Evolutionary conservation across 2,329 filamentous ascomycete species (phyloP).

Genomic region (Juglanconis juglandina): DNA sequence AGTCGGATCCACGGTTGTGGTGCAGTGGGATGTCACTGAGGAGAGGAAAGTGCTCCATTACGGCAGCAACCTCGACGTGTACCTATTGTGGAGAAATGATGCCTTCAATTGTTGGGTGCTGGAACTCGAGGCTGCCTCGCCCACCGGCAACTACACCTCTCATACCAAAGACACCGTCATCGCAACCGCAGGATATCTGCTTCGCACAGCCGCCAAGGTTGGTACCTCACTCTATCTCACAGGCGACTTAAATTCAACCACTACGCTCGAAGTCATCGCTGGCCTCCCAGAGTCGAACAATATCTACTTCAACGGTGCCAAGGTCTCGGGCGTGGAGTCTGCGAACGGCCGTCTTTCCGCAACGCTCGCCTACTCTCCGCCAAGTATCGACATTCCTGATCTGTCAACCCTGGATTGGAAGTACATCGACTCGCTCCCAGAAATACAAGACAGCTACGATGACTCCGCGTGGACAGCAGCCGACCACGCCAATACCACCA

Average conservation of each 20-base stretch:
- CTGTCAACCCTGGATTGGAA: slow-evolving; percentile 63
- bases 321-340: slow-evolving; percentile 27
- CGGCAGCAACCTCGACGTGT: slow-evolving; percentile 37
- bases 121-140: slow-evolving; percentile 37
- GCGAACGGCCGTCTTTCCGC: slow-evolving; percentile 42
- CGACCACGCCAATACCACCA: slow-evolving; percentile 48
- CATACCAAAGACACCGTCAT: slow-evolving; percentile 43
- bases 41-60: slow-evolving; percentile 30
- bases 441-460: slow-evolving; percentile 61
- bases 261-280: slow-evolving; percentile 65
- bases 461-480: slow-evolving; percentile 66
- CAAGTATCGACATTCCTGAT: slow-evolving; percentile 52
- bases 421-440: slow-evolving; percentile 67
- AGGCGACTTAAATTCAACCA: slow-evolving; percentile 71
- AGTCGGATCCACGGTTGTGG: slow-evolving; percentile 20
- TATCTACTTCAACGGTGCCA: slow-evolving; percentile 40
- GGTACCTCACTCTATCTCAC: slow-evolving; percentile 58
- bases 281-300: slow-evolving; percentile 47
- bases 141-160: slow-evolving; percentile 29
- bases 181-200: slow-evolving; percentile 60
- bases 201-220: slow-evolving; percentile 56
- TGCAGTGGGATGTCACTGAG: slow-evolving; percentile 31
- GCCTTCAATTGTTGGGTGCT: slow-evolving; percentile 70
- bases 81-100: slow-evolving; percentile 54
- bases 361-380: slow-evolving; percentile 42